These are phyloP conservation scores for Neonectria coccinea DNA, from an alignment of 2,329 filamentous ascomycete species.

Conservation along the genomic window DNA sequence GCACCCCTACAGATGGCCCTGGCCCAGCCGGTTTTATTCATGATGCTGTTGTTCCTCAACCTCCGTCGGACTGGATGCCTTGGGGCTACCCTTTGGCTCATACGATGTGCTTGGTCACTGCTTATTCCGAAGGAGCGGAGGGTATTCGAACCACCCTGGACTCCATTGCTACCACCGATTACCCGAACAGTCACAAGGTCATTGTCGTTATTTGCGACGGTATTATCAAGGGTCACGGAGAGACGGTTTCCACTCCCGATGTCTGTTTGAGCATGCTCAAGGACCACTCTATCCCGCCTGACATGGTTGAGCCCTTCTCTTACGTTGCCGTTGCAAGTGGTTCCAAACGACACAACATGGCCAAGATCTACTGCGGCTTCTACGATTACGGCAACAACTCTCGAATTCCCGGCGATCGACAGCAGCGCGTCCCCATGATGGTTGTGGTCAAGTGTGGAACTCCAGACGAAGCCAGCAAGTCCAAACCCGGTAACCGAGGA, in stretches of 20 bases:
- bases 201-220: slow-evolving; percentile 97
- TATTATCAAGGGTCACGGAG: slow-evolving; percentile 95
- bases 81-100: slow-evolving; percentile 96
- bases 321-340: slow-evolving; percentile 97
- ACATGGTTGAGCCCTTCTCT: slow-evolving; percentile 90
- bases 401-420: slow-evolving; percentile 82
- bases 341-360: slow-evolving; percentile 99
- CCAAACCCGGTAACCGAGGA: slow-evolving; percentile 96
- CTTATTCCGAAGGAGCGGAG: slow-evolving; percentile 95
- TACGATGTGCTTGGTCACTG: slow-evolving; percentile 92
- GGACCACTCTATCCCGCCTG: slow-evolving; percentile 81
- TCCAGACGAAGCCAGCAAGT: slow-evolving; percentile 81
- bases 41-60: slow-evolving; percentile 94
- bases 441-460: slow-evolving; percentile 96
- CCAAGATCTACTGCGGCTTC: slow-evolving; percentile 97
- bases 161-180: slow-evolving; percentile 97
- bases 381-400: slow-evolving; percentile 94
- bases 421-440: slow-evolving; percentile 98
- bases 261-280: slow-evolving; percentile 94
- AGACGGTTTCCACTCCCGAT: slow-evolving; percentile 87
- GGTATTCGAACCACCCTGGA: slow-evolving; percentile 94
- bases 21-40: slow-evolving; percentile 96
- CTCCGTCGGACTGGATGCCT: slow-evolving; percentile 95
- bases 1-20: slow-evolving; percentile 73
- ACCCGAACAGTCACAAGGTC: slow-evolving; percentile 98